Evolutionary conservation across 495 filamentous ascomycete species (phyloP).

Genomic region (Sporormia fimetaria): DNA sequence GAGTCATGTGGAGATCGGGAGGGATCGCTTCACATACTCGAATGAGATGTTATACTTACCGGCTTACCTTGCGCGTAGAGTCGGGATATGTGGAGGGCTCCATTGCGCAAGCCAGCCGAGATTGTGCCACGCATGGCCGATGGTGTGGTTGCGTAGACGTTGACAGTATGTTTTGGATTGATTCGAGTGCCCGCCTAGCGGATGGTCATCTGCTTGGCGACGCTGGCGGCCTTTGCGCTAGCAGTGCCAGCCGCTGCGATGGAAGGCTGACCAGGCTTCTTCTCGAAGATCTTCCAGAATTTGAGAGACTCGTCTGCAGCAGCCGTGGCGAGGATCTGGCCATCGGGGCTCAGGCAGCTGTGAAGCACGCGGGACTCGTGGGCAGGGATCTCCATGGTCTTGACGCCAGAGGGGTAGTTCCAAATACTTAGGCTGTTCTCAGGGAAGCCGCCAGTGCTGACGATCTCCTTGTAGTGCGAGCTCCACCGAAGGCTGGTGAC

Average conservation of each 20-base stretch:
- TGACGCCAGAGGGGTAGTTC: conserved; percentile 92
- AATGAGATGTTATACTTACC: conserved; percentile 27
- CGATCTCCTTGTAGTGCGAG: conserved; percentile 93
- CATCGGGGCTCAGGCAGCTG: conserved; percentile 88
- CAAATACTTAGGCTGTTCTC: conserved; percentile 97
- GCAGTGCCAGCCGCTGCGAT: conserved; percentile 46
- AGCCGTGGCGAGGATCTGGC: conserved; percentile 92
- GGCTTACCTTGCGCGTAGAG: conserved; percentile 28
- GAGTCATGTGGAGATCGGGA: conserved; percentile 13
- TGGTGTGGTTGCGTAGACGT: neutral
- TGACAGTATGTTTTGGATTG: conserved; percentile 2
- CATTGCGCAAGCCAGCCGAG: conserved; percentile 23
- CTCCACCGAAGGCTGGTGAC: conserved; percentile 94
- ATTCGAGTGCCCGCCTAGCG: conserved; percentile 44
- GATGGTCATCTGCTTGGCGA: conserved; percentile 96
- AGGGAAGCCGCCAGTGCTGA: conserved; percentile 93
- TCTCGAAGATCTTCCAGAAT: conserved; percentile 99
- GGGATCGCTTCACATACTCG: conserved; percentile 23
- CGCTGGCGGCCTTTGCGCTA: conserved; percentile 51
- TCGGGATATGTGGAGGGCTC: conserved; percentile 15
- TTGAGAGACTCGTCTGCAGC: conserved; percentile 94
- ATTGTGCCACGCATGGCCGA: neutral
- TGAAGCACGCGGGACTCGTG: conserved; percentile 95
- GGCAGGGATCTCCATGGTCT: conserved; percentile 97
- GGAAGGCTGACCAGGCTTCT: conserved; percentile 65